Base-by-base conservation (phyloP, 495 filamentous ascomycete genomes). In the Geoglossum glabrum region DNA sequence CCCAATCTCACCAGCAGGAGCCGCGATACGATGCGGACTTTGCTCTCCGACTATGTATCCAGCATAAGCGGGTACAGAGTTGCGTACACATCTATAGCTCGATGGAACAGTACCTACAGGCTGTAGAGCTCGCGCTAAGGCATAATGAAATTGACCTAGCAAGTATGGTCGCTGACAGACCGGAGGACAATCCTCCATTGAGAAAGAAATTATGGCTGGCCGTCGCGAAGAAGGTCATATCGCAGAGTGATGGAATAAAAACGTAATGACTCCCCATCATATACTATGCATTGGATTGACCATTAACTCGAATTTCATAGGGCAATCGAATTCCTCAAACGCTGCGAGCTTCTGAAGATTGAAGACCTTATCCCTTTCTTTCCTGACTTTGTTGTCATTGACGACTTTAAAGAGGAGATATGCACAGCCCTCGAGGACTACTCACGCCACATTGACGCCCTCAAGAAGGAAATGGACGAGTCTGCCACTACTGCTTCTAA, bases 351-450 rank as follows among this genome's bases (percentile, higher is more conserved):
- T 1, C 79, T 98, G 19, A 82, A 83, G 60, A 98, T 98, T 62
- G 92, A 98, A 66, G 93, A 98, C 64, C 71, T 98, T 23, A 95
- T 98, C 43, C 92, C 93, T 0, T 95, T 96, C 72, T 98, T 98
- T 73, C 93, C 92, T 0, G 92, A 98, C 65, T 98, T 98, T 62
- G 87, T 96, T n/a, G 84, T 95, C 51, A 96, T 98, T 57, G 92
- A 98, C 64, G 88, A 95, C 69, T 97, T 98, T 74, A 96, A 98
- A 67, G 87, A 95, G 55, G 93, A 97, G 65, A 97, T 98, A 25
- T 98, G 92, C 72, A 74, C 79, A 0, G 92, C 92, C 1, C 74
- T 98, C 3, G 93, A 98, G 69, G 83, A 89, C 27, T 97, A 98
- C 70, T 84, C 79, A 40, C 82, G 85, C 8, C 83, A 86, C 59